Conservation (phyloP, 768 basidiomycete genomes). For the Auricularia sp. region DNA sequence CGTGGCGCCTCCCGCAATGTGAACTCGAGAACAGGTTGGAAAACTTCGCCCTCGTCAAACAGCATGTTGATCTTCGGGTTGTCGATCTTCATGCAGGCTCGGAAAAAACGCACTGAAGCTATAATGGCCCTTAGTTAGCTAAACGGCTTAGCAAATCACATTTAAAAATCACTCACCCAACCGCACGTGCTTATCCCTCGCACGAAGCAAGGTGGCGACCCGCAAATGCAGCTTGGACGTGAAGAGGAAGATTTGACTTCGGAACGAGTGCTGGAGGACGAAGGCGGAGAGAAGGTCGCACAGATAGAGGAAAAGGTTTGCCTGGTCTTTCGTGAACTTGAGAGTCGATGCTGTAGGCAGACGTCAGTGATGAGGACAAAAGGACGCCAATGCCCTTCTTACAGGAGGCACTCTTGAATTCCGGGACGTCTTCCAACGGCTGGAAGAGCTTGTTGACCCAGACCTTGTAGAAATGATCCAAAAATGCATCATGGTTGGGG, state of each 20-base stretch:
- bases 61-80: conserved; percentile 67
- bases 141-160: neutral
- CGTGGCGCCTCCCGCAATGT: conserved; percentile 72
- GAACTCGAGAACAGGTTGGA: conserved; percentile 75
- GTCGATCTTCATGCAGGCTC: conserved; percentile 70
- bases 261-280: conserved; percentile 80
- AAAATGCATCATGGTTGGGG: conserved; percentile 76
- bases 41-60: conserved; percentile 74
- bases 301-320: conserved; percentile 78
- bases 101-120: conserved; percentile 93
- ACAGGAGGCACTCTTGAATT: conserved; percentile 35
- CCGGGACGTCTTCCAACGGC: conserved; percentile 66
- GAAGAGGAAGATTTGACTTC: conserved; percentile 83
- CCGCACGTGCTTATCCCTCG: conserved; percentile 84
- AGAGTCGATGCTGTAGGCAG: conserved; percentile 38
- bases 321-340: conserved; percentile 57
- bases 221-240: conserved; percentile 66
- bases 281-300: conserved; percentile 88
- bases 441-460: conserved; percentile 70
- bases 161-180: conserved; percentile 53
- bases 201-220: conserved; percentile 67
- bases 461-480: conserved; percentile 88
- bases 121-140: conserved; percentile 1
- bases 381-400: conserved; percentile 8
- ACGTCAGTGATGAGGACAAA: conserved; percentile 23